A percentile compares a stretch with the other conserved stretches of the same genome.
These are phyloP conservation scores for Phytophthora sp. DNA, from an alignment of 352 stramenopile species.

Conservation along the genomic window DNA sequence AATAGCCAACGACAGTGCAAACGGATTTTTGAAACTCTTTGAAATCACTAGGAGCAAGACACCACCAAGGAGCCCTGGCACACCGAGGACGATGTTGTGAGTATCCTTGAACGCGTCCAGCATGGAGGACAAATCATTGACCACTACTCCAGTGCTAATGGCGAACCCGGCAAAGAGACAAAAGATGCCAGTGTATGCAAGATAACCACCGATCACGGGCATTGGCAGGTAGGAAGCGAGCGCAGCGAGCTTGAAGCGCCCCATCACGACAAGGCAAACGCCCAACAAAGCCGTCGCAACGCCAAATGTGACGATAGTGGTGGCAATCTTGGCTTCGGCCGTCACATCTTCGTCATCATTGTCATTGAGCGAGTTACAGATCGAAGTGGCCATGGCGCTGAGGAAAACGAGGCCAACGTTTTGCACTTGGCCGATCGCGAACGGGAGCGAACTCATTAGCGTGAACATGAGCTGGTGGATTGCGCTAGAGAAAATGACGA, in stretches of 20 bases:
- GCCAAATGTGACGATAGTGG: slow-evolving; percentile 92
- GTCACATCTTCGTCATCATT: slow-evolving; percentile 47
- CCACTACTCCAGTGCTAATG: slow-evolving; percentile 86
- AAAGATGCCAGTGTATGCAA: slow-evolving; percentile 98
- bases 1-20: slow-evolving; percentile 78
- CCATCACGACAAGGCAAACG: slow-evolving; percentile 92
- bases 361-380: slow-evolving; percentile 75
- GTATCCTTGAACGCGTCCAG: slow-evolving; percentile 48
- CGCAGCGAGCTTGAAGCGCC: slow-evolving; percentile 91
- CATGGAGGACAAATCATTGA: slow-evolving; percentile 87
- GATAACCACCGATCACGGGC: slow-evolving; percentile 96
- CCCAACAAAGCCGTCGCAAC: slow-evolving; percentile 92
- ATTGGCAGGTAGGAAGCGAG: slow-evolving; percentile 97
- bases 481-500: slow-evolving; percentile 95
- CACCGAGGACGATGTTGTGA: slow-evolving; percentile 78
- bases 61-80: slow-evolving; percentile 84
- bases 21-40: slow-evolving; percentile 69
- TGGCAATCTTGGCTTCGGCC: slow-evolving; percentile 89
- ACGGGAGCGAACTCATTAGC: slow-evolving; percentile 91
- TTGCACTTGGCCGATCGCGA: slow-evolving; percentile 98
- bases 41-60: slow-evolving; percentile 79
- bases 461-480: slow-evolving; percentile 94
- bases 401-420: slow-evolving; percentile 98
- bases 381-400: slow-evolving; percentile 91
- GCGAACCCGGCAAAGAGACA: slow-evolving; percentile 91